These are phyloP conservation scores for Saccharomyces eubayanus DNA, from an alignment of 805 yeast species.

Conservation along the genomic window DNA sequence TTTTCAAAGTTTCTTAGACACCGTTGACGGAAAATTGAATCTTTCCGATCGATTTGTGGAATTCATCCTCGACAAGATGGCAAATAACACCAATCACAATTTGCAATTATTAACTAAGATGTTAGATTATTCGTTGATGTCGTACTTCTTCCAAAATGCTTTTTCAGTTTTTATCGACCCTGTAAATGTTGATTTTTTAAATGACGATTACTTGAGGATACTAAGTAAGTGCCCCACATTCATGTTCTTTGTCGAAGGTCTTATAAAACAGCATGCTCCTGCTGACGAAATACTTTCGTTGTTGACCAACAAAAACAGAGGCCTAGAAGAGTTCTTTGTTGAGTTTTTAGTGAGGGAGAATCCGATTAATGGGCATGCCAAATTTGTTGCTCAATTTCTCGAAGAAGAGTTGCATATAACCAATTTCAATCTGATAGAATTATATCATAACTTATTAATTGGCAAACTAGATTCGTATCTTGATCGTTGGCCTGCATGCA, in stretches of 20 bases:
- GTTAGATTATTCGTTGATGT: conserved; percentile 29
- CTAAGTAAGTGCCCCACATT: conserved; percentile 28
- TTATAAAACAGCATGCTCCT: conserved; percentile 22
- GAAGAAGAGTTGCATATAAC: conserved; percentile 19
- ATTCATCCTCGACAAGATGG: conserved; percentile 27
- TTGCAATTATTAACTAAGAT: conserved; percentile 27
- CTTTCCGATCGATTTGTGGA: conserved; percentile 25
- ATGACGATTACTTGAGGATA: conserved; percentile 22
- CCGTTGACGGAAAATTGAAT: conserved; percentile 30
- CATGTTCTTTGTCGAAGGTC: conserved; percentile 29
- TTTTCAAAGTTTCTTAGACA: conserved; percentile 28
- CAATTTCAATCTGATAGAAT: conserved; percentile 27
- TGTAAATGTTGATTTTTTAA: conserved; percentile 22
- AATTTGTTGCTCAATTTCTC: conserved; percentile 19
- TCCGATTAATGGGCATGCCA: conserved; percentile 29
- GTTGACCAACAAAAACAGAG: conserved; percentile 18
- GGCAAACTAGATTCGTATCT: conserved; percentile 20
- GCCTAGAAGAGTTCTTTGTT: conserved; percentile 25
- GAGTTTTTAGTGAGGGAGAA: conserved; percentile 30
- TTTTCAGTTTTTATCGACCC: conserved; percentile 31
- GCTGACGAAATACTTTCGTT: conserved; percentile 21
- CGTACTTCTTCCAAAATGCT: conserved; percentile 30
- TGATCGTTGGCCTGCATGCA: conserved; percentile 22
- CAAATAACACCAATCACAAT: conserved; percentile 27
- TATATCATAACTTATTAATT: conserved; percentile 23